Base-by-base conservation (phyloP, 805 yeast species). In the Kuraishia capsulata region DNA sequence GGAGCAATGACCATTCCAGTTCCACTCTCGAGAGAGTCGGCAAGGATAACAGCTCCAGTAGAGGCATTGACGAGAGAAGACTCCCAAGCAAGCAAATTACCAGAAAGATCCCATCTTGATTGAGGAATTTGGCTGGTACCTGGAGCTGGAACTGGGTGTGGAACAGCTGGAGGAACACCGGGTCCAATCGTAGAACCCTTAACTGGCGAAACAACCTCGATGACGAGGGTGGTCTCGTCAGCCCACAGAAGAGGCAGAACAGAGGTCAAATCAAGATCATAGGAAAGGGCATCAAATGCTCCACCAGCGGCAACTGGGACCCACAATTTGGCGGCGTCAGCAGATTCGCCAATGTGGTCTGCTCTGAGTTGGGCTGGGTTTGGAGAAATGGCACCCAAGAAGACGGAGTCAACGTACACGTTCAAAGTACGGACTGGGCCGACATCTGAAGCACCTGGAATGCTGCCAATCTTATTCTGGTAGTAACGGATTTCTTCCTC, bases 221-320 rank as follows among this genome's bases (percentile, higher is more conserved):
- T 38, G 21, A 45, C 48, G 19, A 57, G 44, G 8, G 45, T 39
- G 21, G 49, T 42, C 11, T 42, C 50, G 31, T 40, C 53, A 18
- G 42, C 44, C 59, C 60, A 56, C 35, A 57, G 50, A 18, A 52
- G 42, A 5, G 61, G 61, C 39, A 57, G 50, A 24, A 55, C 43
- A 11, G 51, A 39, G 13, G 52, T 39, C 39, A 57, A 52, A 37
- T 57, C 57, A 23, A 56, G 16, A 35, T 54, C 57, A 40, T 54
- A 56, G 29, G 48, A 39, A 25, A 54, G 47, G 8, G 59, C 61
- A 33, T 46, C 44, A 39, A 53, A 56, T 19, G 52, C 36, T 35
- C 61, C 59, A 32, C 43, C 33, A 14, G 55, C 55, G 38, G 50
- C 62, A 11, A 57, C 39, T 14, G 62, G 62, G 28, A 40, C 36